These are phyloP conservation scores for Geotrichum histeridarum DNA, from an alignment of 1,139 yeast genomes.

Conservation along the genomic window DNA sequence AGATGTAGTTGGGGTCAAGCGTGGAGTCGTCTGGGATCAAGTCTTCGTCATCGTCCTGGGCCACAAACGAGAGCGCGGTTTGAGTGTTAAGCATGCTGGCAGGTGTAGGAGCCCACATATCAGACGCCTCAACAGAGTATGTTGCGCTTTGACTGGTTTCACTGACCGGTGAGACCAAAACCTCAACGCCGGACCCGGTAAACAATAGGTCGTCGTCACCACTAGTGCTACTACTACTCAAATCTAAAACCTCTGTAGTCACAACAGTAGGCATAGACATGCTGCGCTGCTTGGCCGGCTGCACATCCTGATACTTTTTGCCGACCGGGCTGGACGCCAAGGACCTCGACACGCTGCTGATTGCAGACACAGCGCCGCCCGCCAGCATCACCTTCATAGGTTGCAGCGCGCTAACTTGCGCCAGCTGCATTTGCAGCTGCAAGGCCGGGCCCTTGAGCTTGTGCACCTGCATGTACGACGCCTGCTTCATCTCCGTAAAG, in stretches of 20 bases:
- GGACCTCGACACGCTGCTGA: neutral
- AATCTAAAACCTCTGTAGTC: neutral
- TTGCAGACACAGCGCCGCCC: neutral
- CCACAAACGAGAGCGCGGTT: too few species aligned
- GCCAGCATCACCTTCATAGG: conserved; percentile 4
- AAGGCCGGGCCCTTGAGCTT: conserved; percentile 26
- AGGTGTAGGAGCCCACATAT: neutral
- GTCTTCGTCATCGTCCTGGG: too few species aligned
- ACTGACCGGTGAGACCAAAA: too few species aligned
- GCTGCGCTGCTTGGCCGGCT: conserved; percentile 3
- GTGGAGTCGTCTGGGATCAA: too few species aligned
- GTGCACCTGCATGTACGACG: conserved; percentile 27
- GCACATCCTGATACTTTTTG: neutral
- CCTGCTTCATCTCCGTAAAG: conserved; percentile 32
- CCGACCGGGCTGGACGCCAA: neutral
- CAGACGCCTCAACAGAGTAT: too few species aligned
- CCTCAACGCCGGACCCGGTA: too few species aligned
- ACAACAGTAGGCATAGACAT: conserved; percentile 4
- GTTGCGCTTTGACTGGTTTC: too few species aligned
- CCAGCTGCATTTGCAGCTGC: conserved; percentile 22
- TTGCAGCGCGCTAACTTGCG: conserved; percentile 1
- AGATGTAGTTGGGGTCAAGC: too few species aligned
- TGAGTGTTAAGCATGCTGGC: too few species aligned
- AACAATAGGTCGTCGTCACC: neutral
- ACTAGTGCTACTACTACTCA: neutral